A percentile compares a stretch with the other conserved stretches of the same genome.
Conservation (phyloP, 2,329 filamentous ascomycete species). For the Fusarium chlamydosporum region DNA sequence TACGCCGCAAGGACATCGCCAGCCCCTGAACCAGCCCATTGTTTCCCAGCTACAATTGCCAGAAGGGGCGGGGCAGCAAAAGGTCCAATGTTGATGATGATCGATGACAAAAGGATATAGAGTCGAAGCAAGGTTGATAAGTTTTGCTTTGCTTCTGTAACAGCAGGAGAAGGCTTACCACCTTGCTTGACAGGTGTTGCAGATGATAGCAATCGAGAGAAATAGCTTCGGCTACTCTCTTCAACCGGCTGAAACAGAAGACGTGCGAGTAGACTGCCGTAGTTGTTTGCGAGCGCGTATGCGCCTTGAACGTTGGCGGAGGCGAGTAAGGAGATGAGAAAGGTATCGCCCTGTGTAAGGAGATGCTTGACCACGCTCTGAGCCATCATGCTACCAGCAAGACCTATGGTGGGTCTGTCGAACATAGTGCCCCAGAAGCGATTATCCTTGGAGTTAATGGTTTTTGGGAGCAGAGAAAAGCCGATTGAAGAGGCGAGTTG, state of each 20-base stretch:
- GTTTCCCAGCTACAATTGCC: constrained; percentile 79
- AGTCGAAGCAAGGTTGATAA: constrained; percentile 76
- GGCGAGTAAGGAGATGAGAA: constrained; percentile 85
- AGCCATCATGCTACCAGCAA: constrained; percentile 86
- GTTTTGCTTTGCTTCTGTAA: constrained; percentile 63
- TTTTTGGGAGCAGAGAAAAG: constrained; percentile 77
- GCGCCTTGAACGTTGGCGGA: constrained; percentile 86
- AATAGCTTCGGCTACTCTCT: constrained; percentile 91
- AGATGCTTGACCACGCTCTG: constrained; percentile 94
- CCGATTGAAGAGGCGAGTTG: constrained; percentile 67
- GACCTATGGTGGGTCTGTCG: constrained; percentile 76
- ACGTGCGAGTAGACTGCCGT: constrained; percentile 88
- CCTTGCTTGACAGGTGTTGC: constrained; percentile 37
- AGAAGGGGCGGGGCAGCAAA: constrained; percentile 80
- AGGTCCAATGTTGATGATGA: constrained; percentile 80
- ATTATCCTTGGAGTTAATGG: constrained; percentile 49
- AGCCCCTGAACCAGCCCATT: constrained; percentile 82
- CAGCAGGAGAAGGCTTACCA: constrained; percentile 47
- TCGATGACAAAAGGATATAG: constrained; percentile 80
- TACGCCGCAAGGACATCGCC: constrained; percentile 82
- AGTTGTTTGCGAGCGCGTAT: constrained; percentile 95
- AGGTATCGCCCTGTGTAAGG: constrained; percentile 92
- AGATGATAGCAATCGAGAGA: constrained; percentile 79
- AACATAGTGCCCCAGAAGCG: constrained; percentile 73
- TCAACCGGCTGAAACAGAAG: constrained; percentile 96